A percentile compares a stretch with the other conserved stretches of the same genome.
These are phyloP conservation scores for Moricandia moricandioides DNA, from an alignment of 345 rosid species.

Conservation along the genomic window DNA sequence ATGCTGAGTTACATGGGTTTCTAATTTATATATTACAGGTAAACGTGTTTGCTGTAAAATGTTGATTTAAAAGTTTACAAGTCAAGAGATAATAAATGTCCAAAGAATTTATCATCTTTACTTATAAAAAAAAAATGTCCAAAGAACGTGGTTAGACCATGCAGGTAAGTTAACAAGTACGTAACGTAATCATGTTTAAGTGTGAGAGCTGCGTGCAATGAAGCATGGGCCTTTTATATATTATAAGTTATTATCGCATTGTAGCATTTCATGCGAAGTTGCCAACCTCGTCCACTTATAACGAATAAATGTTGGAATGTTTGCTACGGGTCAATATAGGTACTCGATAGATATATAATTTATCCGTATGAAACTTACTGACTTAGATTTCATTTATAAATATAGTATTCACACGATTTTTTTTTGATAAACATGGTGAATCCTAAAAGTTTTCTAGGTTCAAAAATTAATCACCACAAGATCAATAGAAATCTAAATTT, in stretches of 20 bases:
- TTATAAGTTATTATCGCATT: background rate
- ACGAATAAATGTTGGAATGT: background rate
- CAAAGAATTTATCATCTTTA: too few species aligned
- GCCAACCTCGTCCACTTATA: constrained; percentile 26
- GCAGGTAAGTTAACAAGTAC: constrained; percentile 14
- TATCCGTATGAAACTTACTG: background rate
- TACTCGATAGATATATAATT: background rate
- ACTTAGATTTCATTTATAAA: background rate
- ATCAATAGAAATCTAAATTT: too few species aligned
- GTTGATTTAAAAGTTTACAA: background rate
- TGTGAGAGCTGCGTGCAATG: background rate
- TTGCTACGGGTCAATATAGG: constrained; percentile 18
- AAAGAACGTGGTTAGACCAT: constrained; percentile 33
- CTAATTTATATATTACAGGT: background rate
- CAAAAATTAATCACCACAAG: too few species aligned
- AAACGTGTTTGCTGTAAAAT: background rate
- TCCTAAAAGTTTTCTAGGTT: too few species aligned
- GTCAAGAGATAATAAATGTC: constrained; percentile 6
- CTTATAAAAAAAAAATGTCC: background rate
- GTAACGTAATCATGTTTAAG: constrained; percentile 21
- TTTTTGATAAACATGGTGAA: too few species aligned
- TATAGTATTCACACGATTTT: background rate
- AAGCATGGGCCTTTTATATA: background rate
- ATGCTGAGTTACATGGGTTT: background rate
- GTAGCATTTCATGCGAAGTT: constrained; percentile 28